Evolutionary conservation across 441 rosid genomes (phyloP).

Genomic region (Pelargonium myrrhifolium): DNA sequence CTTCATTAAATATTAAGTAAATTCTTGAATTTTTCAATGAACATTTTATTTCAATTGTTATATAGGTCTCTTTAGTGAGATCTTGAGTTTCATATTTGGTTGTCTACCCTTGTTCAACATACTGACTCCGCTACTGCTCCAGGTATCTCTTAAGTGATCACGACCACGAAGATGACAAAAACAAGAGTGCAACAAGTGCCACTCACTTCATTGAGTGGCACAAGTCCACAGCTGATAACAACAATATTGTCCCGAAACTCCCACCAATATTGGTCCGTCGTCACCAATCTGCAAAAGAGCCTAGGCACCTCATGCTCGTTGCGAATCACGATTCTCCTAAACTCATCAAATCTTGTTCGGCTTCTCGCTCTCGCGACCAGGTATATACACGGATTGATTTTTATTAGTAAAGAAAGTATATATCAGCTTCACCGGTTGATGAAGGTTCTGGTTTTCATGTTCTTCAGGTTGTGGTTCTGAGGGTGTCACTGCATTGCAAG

Average conservation of each 20-base stretch:
- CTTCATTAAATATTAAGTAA: no score
- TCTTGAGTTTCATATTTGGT: no score
- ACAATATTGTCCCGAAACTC: background rate
- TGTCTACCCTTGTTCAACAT: no score
- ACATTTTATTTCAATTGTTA: no score
- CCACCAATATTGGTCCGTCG: constrained; percentile 10
- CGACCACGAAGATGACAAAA: no score
- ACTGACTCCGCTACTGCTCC: no score
- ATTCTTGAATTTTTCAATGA: no score
- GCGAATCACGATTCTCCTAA: constrained; percentile 31
- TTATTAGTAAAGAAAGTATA: background rate
- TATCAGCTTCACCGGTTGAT: background rate
- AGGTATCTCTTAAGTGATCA: constrained; percentile 50
- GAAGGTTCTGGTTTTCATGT: background rate
- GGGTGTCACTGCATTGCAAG: constrained; percentile 89
- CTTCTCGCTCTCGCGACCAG: constrained; percentile 43
- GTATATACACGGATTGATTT: constrained; percentile 20
- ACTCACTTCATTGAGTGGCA: background rate
- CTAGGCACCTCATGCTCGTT: constrained; percentile 18
- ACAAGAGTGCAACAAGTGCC: background rate
- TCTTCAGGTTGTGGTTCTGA: constrained; percentile 68
- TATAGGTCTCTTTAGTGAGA: no score
- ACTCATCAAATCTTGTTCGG: constrained; percentile 33
- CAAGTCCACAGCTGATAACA: background rate
- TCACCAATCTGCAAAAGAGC: constrained; percentile 17